Conservation (phyloP, 495 filamentous ascomycete species). For the Corynascus novoguineensis region DNA sequence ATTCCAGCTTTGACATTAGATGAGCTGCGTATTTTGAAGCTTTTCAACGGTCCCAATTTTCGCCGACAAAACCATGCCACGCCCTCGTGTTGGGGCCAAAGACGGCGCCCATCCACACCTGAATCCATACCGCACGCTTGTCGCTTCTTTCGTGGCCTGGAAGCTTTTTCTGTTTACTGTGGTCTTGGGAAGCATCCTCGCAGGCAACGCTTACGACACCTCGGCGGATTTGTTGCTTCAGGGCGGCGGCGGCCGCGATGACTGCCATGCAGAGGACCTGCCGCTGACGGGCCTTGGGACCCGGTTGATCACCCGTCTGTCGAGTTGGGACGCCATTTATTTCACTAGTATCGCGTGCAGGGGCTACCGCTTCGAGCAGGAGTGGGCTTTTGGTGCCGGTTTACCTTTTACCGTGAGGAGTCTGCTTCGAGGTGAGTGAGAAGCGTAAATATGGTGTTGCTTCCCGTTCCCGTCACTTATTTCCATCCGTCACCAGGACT, state of each 20-base stretch:
- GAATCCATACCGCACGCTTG: slow-evolving; percentile 31
- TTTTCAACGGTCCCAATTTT: background rate
- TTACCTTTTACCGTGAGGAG: slow-evolving; percentile 50
- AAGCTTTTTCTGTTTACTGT: slow-evolving; percentile 66
- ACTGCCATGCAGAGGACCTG: slow-evolving; percentile 50
- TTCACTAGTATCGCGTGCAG: slow-evolving; percentile 62
- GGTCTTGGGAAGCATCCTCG: slow-evolving; percentile 46
- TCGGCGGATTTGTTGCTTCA: slow-evolving; percentile 56
- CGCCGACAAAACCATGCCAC: background rate
- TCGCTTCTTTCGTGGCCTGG: slow-evolving; percentile 53
- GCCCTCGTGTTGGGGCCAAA: no score
- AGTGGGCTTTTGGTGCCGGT: slow-evolving; percentile 87
- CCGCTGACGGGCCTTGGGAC: slow-evolving; percentile 39
- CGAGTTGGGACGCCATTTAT: slow-evolving; percentile 91
- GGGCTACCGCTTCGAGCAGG: slow-evolving; percentile 85
- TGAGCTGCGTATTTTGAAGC: background rate
- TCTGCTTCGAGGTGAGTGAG: slow-evolving; percentile 27
- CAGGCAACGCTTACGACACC: slow-evolving; percentile 82
- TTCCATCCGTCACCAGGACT: background rate
- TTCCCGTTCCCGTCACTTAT: background rate
- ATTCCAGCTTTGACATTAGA: background rate
- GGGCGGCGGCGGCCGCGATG: slow-evolving; percentile 42
- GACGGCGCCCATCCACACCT: background rate
- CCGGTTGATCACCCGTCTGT: slow-evolving; percentile 48
- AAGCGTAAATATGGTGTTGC: background rate